A percentile compares a stretch with the other conserved stretches of the same genome.
Evolutionary conservation across 768 basidiomycete genomes (phyloP).

Genomic region (Boletus rex-veris): DNA sequence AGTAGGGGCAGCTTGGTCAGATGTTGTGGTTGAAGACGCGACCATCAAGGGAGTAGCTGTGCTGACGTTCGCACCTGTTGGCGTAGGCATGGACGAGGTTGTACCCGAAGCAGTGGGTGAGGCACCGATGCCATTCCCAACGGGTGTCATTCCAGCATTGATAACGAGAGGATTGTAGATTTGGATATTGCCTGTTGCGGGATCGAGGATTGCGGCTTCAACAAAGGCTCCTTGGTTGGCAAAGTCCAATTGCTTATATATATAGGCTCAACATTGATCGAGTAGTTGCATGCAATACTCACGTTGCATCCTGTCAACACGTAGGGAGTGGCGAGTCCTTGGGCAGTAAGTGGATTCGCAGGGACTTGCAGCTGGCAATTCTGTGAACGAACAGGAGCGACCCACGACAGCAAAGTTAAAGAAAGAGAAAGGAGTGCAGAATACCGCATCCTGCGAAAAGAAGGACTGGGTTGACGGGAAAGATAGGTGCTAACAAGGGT

Average conservation of each 20-base stretch:
- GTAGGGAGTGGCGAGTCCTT: constrained; percentile 28
- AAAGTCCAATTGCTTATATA: constrained; percentile 26
- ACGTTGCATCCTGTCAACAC: constrained; percentile 28
- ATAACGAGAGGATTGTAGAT: constrained; percentile 31
- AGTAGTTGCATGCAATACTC: not conserved
- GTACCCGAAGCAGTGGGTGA: not conserved
- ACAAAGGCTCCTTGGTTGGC: constrained; percentile 25
- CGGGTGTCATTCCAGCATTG: constrained; percentile 25
- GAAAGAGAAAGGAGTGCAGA: constrained; percentile 7
- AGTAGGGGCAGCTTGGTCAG: not conserved
- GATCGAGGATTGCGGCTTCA: constrained; percentile 30
- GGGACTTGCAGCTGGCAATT: constrained; percentile 23
- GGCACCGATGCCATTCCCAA: constrained; percentile 3
- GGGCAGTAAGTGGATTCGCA: constrained; percentile 19
- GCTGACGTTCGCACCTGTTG: not conserved
- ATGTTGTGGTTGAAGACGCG: not conserved
- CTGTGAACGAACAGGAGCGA: constrained; percentile 18
- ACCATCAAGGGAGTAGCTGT: not conserved
- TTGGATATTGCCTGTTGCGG: constrained; percentile 24
- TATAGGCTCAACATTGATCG: not conserved
- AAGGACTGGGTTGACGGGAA: not conserved
- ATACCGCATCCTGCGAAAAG: constrained; percentile 10
- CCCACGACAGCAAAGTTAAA: constrained; percentile 13
- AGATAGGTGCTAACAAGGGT: constrained; percentile 8
- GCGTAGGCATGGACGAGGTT: not conserved